These are phyloP conservation scores for Hypoxylon crocopeplum DNA, from an alignment of 495 filamentous ascomycete species.

Conservation along the genomic window DNA sequence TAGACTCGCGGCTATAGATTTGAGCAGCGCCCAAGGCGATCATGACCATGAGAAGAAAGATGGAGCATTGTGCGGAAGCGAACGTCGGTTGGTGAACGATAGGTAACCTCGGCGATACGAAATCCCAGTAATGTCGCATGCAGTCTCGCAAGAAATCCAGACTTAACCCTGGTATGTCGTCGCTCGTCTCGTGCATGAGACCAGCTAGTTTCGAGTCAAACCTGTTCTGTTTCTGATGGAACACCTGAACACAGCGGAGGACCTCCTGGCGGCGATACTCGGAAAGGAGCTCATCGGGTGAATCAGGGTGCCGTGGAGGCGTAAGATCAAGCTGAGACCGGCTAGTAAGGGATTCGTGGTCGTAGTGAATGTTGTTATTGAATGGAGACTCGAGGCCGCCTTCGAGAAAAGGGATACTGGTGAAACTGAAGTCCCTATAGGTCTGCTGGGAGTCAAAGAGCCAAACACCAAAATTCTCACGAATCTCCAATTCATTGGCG, in stretches of 20 bases:
- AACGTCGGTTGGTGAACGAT: conserved; percentile 96
- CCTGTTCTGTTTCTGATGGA: conserved; percentile 75
- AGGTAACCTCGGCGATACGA: conserved; percentile 90
- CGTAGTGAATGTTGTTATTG: conserved; percentile 59
- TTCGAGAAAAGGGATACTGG: conserved; percentile 54
- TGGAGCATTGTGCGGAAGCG: conserved; percentile 77
- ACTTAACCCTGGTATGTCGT: conserved; percentile 75
- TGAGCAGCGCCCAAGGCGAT: conserved; percentile 92
- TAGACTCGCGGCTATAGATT: conserved; percentile 76
- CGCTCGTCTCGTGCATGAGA: conserved; percentile 72
- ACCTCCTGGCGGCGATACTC: conserved; percentile 84
- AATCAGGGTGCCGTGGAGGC: conserved; percentile 70
- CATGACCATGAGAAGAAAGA: conserved; percentile 82
- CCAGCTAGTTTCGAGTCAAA: conserved; percentile 73
- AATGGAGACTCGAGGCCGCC: conserved; percentile 58
- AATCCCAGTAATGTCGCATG: conserved; percentile 89
- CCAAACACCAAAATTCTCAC: conserved; percentile 57
- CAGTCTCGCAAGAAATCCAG: conserved; percentile 92
- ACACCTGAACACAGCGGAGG: conserved; percentile 77
- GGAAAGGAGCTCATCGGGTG: conserved; percentile 77
- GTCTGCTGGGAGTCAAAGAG: conserved; percentile 54
- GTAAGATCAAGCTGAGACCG: conserved; percentile 79
- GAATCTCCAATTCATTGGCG: conserved; percentile 41
- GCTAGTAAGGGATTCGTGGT: conserved; percentile 64
- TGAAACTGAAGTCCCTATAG: conserved; percentile 49